Evolutionary conservation across 805 yeast species (phyloP).

Genomic region (Candida ortonii): DNA sequence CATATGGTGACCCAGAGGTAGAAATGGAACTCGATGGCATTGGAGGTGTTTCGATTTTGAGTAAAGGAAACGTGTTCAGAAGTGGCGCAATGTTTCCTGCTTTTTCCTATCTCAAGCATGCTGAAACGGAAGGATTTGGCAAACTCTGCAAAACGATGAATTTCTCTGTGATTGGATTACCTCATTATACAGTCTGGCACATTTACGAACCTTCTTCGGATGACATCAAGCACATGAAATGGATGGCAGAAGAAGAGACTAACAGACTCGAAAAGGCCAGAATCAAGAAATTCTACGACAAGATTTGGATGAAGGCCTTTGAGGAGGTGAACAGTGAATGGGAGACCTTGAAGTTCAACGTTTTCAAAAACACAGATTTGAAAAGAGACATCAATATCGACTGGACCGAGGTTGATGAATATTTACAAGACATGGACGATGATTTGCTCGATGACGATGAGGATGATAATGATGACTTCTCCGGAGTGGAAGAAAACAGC

Average conservation of each 20-base stretch:
- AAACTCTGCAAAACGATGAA: slow-evolving; percentile 83
- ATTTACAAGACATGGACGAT: slow-evolving; percentile 26
- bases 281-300: slow-evolving; percentile 63
- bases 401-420: slow-evolving; percentile 66
- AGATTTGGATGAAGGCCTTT: slow-evolving; percentile 77
- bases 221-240: slow-evolving; percentile 79
- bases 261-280: slow-evolving; percentile 62
- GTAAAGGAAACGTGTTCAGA: slow-evolving; percentile 81
- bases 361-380: slow-evolving; percentile 75
- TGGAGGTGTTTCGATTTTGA: slow-evolving; percentile 91
- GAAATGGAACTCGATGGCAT: slow-evolving; percentile 94
- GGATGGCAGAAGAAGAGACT: slow-evolving; percentile 79
- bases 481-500: slow-evolving; percentile 16
- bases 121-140: slow-evolving; percentile 96
- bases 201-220: slow-evolving; percentile 90
- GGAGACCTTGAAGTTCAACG: slow-evolving; percentile 63
- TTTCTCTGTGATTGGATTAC: slow-evolving; percentile 79
- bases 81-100: slow-evolving; percentile 93
- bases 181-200: slow-evolving; percentile 93
- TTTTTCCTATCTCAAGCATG: slow-evolving; percentile 88
- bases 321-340: slow-evolving; percentile 75
- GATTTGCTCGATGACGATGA: slow-evolving; percentile 20
- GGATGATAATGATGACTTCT: slow-evolving; percentile 7
- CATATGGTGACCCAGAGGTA: slow-evolving; percentile 87
- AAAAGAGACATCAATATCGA: slow-evolving; percentile 52